Evolutionary conservation across 2,329 filamentous ascomycete genomes (phyloP), one percentile per base, ranked within the genome.

Genomic region (Colletotrichum simmondsii): DNA sequence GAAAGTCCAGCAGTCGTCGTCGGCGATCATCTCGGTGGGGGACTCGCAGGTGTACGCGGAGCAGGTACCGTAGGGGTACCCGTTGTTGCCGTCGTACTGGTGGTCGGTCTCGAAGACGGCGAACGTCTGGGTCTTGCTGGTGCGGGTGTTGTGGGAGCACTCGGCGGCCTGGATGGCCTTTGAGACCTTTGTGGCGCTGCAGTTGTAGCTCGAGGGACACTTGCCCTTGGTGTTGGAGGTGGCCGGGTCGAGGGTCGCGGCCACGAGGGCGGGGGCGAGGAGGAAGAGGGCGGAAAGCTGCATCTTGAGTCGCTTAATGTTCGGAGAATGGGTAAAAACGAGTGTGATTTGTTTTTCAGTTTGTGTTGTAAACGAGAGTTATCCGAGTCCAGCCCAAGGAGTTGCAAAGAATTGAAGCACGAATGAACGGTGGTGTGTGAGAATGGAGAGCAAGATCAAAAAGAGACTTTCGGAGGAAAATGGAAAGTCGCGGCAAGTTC

Each of bases 121-220:
- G 0, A 72, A 72, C 12, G 71, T 72, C 66, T 72, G 71, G 30
- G 65, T 60, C 65, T 72, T 57, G 54, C 54, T 46, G 49, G 71
- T 72, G 56, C 71, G 71, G 46, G 71, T 72, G 49, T 72, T 72
- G 56, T 70, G 66, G 32, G 71, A 70, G 71, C 71, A 72, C 71
- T 72, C 71, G 66, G 71, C 71, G 60, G 71, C 71, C 56, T 72
- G 71, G 71, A 72, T 72, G 60, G 71, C 66, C 60, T 71, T 71
- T 56, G 71, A 70, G n/a, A 65, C 60, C 66, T 70, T 72, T n/a
- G 66, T 58, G 14, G 66, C 60, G 66, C 66, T 61, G 66, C 71
- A 72, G 60, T 35, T 59, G 71, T 72, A 72, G 35, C 46, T 26
- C 37, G 37, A 60, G 32, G 71, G 71, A 49, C 71, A 72, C 28